These are phyloP conservation scores for Colletotrichum euphorbiae DNA, from an alignment of 2,329 filamentous ascomycete species.

Conservation along the genomic window DNA sequence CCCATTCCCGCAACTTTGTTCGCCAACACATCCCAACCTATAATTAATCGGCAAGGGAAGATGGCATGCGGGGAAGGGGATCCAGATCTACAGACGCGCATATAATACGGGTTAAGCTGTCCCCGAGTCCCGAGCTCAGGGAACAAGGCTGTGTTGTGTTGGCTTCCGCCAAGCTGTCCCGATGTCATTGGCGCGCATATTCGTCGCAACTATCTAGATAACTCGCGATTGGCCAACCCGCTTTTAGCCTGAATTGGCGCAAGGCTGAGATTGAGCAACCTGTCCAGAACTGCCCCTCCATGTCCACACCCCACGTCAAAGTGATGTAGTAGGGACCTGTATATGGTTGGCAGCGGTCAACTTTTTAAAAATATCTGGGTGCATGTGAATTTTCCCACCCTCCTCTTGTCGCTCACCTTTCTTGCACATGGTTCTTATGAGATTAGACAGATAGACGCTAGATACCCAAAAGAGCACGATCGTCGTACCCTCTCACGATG, in stretches of 20 bases:
- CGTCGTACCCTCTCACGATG: slow-evolving; percentile 17
- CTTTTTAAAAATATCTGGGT: slow-evolving; percentile 16
- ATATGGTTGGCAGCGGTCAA: slow-evolving; percentile 20
- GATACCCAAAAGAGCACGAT: slow-evolving; percentile 5
- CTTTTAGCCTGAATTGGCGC: slow-evolving; percentile 38
- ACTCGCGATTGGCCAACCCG: slow-evolving; percentile 23
- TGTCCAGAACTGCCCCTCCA: slow-evolving; percentile 34
- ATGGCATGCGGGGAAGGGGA: slow-evolving; percentile 11
- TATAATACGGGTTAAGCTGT: slow-evolving; percentile 28
- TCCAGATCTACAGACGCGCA: slow-evolving; percentile 1
- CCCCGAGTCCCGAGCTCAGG: slow-evolving; percentile 32
- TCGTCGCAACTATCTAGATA: not conserved
- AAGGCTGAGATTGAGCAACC: slow-evolving; percentile 37
- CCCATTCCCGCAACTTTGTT: slow-evolving; percentile 4
- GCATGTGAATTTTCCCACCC: not conserved
- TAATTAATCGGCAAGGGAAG: not conserved
- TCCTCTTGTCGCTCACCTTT: not conserved
- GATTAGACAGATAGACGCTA: slow-evolving; percentile 11
- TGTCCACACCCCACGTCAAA: slow-evolving; percentile 37
- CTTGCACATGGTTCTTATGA: not conserved
- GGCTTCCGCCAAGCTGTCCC: slow-evolving; percentile 29
- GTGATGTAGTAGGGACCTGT: slow-evolving; percentile 29
- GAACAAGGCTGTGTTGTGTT: slow-evolving; percentile 34
- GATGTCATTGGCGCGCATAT: slow-evolving; percentile 37
- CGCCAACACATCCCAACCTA: not conserved